phyloP scores from a whole-genome alignment of 495 filamentous ascomycete genomes.

The Parathielavia appendiculata region DNA sequence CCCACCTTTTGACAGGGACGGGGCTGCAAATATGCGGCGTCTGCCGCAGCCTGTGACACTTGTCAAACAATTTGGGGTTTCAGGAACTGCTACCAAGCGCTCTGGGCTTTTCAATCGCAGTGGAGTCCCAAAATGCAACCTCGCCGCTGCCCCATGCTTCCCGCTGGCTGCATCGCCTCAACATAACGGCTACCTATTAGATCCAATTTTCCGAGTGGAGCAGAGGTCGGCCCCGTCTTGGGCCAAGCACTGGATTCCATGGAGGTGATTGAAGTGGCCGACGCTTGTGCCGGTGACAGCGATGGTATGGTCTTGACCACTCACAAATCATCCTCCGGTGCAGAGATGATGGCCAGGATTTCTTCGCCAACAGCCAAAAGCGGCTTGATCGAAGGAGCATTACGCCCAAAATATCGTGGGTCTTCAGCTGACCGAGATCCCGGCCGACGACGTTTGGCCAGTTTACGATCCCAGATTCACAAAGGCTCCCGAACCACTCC shows the following conservation, averaged over 20 bases:
- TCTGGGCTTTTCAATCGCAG: neutral
- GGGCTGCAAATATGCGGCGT: conserved; percentile 14
- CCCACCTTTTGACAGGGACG: neutral
- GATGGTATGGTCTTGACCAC: too few relatives aligned
- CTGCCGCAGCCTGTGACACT: conserved; percentile 25
- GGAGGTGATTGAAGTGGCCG: neutral
- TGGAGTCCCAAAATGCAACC: too few relatives aligned
- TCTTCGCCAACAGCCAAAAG: neutral
- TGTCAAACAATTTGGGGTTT: conserved; percentile 30
- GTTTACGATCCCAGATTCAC: neutral
- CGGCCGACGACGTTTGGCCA: neutral
- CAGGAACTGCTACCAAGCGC: conserved; percentile 21
- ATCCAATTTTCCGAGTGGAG: too few relatives aligned
- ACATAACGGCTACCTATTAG: too few relatives aligned
- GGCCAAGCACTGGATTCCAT: neutral
- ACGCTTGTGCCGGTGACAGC: neutral
- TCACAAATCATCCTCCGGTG: neutral
- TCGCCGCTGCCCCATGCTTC: too few relatives aligned
- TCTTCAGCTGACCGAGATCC: neutral
- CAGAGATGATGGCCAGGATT: neutral
- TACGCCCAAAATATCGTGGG: neutral
- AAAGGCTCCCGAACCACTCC: neutral
- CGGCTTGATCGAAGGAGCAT: too few relatives aligned
- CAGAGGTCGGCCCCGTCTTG: too few relatives aligned
- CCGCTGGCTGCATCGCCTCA: too few relatives aligned